Conservation (phyloP, 2,329 filamentous ascomycete genomes). For the Didymella glomerata region DNA sequence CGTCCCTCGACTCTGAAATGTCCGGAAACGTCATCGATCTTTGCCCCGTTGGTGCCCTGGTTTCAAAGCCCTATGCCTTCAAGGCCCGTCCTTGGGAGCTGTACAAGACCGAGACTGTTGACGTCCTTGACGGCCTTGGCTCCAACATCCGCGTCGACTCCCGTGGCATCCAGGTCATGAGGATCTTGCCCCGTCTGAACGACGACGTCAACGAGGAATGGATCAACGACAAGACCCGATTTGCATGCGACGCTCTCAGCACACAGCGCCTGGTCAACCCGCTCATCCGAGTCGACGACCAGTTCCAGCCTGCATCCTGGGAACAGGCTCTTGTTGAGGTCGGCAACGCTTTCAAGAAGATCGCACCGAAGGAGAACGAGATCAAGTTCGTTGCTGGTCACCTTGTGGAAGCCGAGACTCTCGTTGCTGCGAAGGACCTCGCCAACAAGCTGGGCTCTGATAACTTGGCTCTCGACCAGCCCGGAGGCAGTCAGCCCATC, state of each 20-base stretch:
- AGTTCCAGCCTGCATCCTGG: constrained; percentile 93
- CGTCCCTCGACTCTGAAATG: constrained; percentile 90
- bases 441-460: constrained; percentile 97
- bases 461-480: constrained; percentile 91
- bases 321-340: constrained; percentile 94
- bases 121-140: constrained; percentile 90
- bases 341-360: constrained; percentile 77
- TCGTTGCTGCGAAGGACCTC: constrained; percentile 96
- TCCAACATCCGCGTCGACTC: constrained; percentile 95
- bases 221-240: constrained; percentile 98
- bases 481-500: constrained; percentile 80
- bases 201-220: constrained; percentile 99
- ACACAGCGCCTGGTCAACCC: constrained; percentile 95
- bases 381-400: constrained; percentile 95
- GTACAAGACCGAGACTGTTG: constrained; percentile 93
- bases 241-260: constrained; percentile 95
- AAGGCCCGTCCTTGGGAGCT: constrained; percentile 96
- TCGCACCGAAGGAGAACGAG: constrained; percentile 87
- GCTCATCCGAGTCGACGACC: constrained; percentile 84
- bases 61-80: constrained; percentile 98
- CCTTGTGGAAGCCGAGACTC: constrained; percentile 87
- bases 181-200: constrained; percentile 89
- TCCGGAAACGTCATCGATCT: constrained; percentile 98
- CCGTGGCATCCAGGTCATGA: constrained; percentile 94
- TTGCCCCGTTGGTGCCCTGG: constrained; percentile 95